Evolutionary conservation across 1,139 yeast genomes (phyloP).

Genomic region (Saccharomyces hybrid): DNA sequence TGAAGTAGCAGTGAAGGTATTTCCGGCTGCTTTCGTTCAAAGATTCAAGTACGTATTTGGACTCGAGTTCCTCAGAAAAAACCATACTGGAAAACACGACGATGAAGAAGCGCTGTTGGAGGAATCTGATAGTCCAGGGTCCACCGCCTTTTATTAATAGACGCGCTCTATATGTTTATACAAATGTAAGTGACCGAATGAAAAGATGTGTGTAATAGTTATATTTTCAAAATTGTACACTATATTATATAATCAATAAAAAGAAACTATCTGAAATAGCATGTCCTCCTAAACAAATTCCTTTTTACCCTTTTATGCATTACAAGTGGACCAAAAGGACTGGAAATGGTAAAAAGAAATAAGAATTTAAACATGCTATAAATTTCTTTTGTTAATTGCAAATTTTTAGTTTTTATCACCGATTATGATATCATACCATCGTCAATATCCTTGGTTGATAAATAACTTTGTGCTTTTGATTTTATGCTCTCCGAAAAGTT

Average conservation of each 20-base stretch:
- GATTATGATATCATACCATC: conserved; percentile 3
- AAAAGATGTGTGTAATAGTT: not conserved
- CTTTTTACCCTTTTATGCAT: not conserved
- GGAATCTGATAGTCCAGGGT: conserved; percentile 3
- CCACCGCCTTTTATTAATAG: conserved; percentile 8
- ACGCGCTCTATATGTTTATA: not conserved
- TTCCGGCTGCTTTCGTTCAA: conserved; percentile 58
- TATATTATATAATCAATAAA: not conserved
- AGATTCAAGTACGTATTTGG: conserved; percentile 41
- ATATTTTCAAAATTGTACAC: not conserved
- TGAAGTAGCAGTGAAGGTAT: conserved; percentile 56
- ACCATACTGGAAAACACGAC: conserved; percentile 8
- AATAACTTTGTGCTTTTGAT: conserved; percentile 33
- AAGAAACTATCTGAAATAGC: not conserved
- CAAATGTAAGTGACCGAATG: not conserved
- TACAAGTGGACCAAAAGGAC: not conserved
- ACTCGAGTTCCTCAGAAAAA: conserved; percentile 38
- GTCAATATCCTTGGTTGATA: conserved; percentile 25
- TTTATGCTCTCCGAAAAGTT: conserved; percentile 38
- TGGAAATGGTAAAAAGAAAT: not conserved
- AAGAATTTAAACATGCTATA: not conserved
- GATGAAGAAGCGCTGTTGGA: conserved; percentile 17
- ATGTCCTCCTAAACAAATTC: not conserved
- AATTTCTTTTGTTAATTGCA: not conserved
- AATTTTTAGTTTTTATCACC: no score